phyloP scores from a whole-genome alignment of 495 filamentous ascomycete species.

The Aspergillus funiculosus region DNA sequence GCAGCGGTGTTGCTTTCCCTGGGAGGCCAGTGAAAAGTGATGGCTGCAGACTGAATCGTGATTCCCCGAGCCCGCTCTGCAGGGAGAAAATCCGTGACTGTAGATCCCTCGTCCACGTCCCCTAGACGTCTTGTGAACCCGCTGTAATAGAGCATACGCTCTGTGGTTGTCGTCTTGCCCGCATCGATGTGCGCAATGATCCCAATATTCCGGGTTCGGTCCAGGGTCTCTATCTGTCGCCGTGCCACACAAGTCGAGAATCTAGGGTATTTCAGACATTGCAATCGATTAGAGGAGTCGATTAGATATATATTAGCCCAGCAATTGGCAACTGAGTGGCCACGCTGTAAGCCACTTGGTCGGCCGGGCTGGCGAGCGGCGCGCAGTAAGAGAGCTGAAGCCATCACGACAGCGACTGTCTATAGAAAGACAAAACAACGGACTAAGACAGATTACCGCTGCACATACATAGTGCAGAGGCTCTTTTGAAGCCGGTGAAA shows the following conservation, averaged over 20 bases:
- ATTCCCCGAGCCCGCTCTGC: conserved; percentile 91
- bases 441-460: conserved; percentile 7
- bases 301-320: neutral
- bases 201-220: conserved; percentile 84
- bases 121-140: conserved; percentile 83
- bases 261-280: conserved; percentile 8
- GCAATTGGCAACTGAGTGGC: conserved; percentile 4
- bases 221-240: conserved; percentile 34
- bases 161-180: conserved; percentile 97
- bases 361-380: conserved; percentile 27
- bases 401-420: conserved; percentile 25
- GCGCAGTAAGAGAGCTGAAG: conserved; percentile 34
- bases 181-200: conserved; percentile 99
- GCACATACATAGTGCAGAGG: neutral
- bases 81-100: conserved; percentile 95
- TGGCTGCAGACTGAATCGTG: conserved; percentile 95
- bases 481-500: neutral
- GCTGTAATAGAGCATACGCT: conserved; percentile 98
- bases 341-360: conserved; percentile 8
- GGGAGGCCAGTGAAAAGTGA: conserved; percentile 87
- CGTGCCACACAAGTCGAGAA: conserved; percentile 26
- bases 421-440: conserved; percentile 10
- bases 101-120: conserved; percentile 97
- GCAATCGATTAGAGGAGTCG: conserved; percentile 7
- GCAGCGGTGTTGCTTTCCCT: conserved; percentile 15